Conservation (phyloP, 2,329 filamentous ascomycete species). For the Trichoderma pleuroti region DNA sequence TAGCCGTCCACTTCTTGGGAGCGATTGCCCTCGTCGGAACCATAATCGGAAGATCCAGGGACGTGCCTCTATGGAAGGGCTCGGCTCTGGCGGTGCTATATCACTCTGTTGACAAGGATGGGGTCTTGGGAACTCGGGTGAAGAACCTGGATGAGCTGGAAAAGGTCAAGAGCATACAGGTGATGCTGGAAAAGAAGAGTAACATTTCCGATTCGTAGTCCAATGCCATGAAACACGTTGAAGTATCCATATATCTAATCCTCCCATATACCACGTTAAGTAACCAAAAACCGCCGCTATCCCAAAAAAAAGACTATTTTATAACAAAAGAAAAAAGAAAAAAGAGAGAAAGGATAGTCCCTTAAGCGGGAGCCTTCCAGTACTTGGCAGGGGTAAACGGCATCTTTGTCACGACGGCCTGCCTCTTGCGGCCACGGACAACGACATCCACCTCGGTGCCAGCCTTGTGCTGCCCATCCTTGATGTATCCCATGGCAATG, state of each 20-base stretch:
- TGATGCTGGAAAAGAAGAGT: not conserved
- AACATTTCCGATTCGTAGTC: not conserved
- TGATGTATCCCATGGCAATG: conserved; percentile 93
- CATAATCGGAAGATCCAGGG: not conserved
- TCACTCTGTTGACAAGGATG: not conserved
- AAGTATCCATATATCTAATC: conserved; percentile 20
- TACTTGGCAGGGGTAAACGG: conserved; percentile 82
- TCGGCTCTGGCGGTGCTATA: not conserved
- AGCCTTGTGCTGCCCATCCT: conserved; percentile 75
- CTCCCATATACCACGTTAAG: conserved; percentile 14
- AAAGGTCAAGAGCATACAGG: not conserved
- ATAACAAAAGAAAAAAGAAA: not conserved
- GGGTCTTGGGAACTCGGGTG: not conserved
- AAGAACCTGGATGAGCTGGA: not conserved
- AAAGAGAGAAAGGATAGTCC: not conserved
- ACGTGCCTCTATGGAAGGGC: not conserved
- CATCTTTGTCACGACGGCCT: conserved; percentile 79
- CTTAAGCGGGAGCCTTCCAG: conserved; percentile 35
- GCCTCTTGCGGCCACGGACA: conserved; percentile 72
- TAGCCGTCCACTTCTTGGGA: not conserved
- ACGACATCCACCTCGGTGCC: conserved; percentile 77
- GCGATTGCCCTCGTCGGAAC: not conserved
- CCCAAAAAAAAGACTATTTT: not conserved
- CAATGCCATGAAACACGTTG: conserved; percentile 22
- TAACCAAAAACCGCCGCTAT: conserved; percentile 3